Base-by-base conservation (phyloP, 2,329 filamentous ascomycete genomes). In the Diaporthe vaccinii region DNA sequence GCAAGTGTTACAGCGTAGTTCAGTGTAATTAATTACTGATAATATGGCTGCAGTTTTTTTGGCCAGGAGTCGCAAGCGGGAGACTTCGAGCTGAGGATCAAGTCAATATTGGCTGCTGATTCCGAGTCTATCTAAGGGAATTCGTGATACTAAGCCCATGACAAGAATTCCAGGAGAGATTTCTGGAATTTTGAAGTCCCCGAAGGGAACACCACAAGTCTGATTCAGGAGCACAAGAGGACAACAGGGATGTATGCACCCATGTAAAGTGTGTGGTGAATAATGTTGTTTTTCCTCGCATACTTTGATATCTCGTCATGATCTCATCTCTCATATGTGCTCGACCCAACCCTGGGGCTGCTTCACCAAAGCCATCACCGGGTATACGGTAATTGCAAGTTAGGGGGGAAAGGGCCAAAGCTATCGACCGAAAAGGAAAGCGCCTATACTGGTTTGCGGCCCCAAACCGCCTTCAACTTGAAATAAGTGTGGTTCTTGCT, bases 401-500 rank as follows among this genome's bases (percentile, higher is more conserved):
- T 22, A 22, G 31, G 7, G n/a, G 14, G 15, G 6, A 15, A 20
- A 7, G 46, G 31, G 46, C 12, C 46, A 0, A 39, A 68, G 46
- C 49, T 20, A 53, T 22, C n/a, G 25, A 20, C 31, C 14, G 8
- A 41, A 39, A 39, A 36, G 22, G 14, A 39, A 51, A 15, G 58
- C 65, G 17, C 4, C 25, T 31, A 69, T n/a, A 61, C 62, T 22
- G 79, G 81, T 76, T 81, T 82, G 12, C 77, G 78, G 22, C 78
- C 81, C 79, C 79, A 83, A 0, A 82, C 81, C 8, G 79, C 80
- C 0, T 80, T 77, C 59, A 83, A 78, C 0, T 79, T 78, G 68
- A 82, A 83, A 70, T 79, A 82, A 1, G 80, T 75, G 55, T 83
- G 82, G 9, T 81, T 76, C 36, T 78, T 81, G 1, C 78, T 78